Evolutionary conservation across 202 grass and related monocot genomes (phyloP), one percentile per base, ranked within the genome.

Genomic region (Cymbopogon flexuosus): DNA sequence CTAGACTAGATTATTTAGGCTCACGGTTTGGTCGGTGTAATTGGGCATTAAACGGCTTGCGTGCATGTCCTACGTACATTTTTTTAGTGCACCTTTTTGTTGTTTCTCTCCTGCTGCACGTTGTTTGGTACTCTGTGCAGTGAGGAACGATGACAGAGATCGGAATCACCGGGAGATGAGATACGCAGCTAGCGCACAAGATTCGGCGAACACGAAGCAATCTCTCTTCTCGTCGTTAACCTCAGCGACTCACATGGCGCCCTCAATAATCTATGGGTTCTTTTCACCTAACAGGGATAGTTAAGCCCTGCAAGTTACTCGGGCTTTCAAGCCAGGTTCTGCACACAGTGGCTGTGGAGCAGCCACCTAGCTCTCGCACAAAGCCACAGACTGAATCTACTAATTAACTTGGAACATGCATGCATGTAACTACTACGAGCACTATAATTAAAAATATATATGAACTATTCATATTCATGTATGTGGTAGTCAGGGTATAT

Each of bases 281-380:
- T 84, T 79, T 79, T 68, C 80, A 84, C 86, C 62, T 14, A 83
- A 88, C 68, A 78, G 35, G 36, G 29, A 6, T 31, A 14, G 18
- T 43, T 87, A 65, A 87, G 30, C 57, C 18, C 13, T 10, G 42
- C 18, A 57, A 78, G 56, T 41, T 37, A 39, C 33, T 42, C 1
- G 6, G 14, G 30, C 41, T 43, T 7, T 14, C 29, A 40, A 10
- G 14, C 39, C 62, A 29, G 62, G 51, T 27, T 30, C 30, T 54
- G 21, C 31, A 62, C 40, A 51, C 40, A 63, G 51, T 60, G 70
- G 69, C 77, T 61, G n/a, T 80, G 37, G 70, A 81, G 71, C 16
- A 10, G 84, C 70, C 78, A 81, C 84, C 71, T 63, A 10, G 40
- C 64, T 40, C 8, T 24, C 52, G n/a, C n/a, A 22, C 52, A 22